Evolutionary conservation across 2,329 filamentous ascomycete genomes (phyloP), one percentile per base, ranked within the genome.

Genomic region (Aspergillus amoenus): DNA sequence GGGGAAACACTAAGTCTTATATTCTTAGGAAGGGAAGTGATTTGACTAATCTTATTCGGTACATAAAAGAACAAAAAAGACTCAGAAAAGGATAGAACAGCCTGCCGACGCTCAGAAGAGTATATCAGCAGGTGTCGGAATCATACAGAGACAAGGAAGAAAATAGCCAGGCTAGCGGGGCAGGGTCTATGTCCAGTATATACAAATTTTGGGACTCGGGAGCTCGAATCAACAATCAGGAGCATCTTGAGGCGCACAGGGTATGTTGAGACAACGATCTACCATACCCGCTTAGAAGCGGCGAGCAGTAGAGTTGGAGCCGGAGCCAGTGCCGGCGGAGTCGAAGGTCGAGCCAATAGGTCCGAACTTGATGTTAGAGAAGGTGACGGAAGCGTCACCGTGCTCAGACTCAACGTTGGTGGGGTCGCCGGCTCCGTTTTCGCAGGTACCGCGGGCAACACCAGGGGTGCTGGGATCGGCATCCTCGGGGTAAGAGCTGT

Each of bases 361-460:
- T 43, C 82, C 83, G 64, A 82, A 79, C 73, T 79, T 80, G 78
- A 85, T 84, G 76, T 84, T 84, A 63, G 81, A 84, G 76, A 78
- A 86, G 65, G 77, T 71, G 54, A 85, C 83, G 62, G 76, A 75
- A 52, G 82, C 72, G 71, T 78, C 74, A 43, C 81, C 73, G 30
- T 70, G 65, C 56, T 72, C 61, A n/a, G 69, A 40, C 71, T 85
- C 80, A 51, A 87, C 71, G 12, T 78, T 77, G 40, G 70, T 61
- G 32, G 84, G 83, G 43, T 76, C 76, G 52, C 84, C 84, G 17
- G 79, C 81, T 63, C 69, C 74, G 47, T 76, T 77, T 44, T 78
- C 56, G 72, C 84, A 87, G 48, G 76, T 75, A 54, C 85, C 84
- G 66, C 84, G 82, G 50, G 74, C 73, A 54, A 77, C 70, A 64